phyloP scores from a whole-genome alignment of 495 filamentous ascomycete genomes.

The Neurospora sp. region DNA sequence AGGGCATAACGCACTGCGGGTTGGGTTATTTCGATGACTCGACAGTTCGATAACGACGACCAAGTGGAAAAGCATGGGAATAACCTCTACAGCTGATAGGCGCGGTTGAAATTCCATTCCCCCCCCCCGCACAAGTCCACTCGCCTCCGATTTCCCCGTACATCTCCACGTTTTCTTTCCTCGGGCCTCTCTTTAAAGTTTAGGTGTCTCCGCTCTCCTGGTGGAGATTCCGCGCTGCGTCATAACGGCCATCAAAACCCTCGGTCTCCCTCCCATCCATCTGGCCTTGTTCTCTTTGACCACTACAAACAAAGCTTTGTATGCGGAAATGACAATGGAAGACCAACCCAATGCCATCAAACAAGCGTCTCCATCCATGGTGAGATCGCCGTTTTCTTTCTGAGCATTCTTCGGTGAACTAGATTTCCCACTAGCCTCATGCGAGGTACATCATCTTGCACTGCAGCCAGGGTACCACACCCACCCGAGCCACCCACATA shows the following conservation, averaged over 20 bases:
- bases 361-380: background rate
- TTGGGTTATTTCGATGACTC: background rate
- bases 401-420: background rate
- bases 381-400: background rate
- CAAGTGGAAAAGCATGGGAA: background rate
- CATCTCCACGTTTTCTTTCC: background rate
- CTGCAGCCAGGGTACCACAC: background rate
- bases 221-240: background rate
- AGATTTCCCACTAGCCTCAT: background rate
- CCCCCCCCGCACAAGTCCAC: background rate
- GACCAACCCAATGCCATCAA: background rate
- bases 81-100: background rate
- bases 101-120: background rate
- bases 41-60: background rate
- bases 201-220: background rate
- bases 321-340: background rate
- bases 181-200: background rate
- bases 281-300: background rate
- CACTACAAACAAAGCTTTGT: background rate
- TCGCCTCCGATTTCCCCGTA: background rate
- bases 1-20: background rate
- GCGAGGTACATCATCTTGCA: background rate
- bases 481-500: background rate
- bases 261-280: background rate
- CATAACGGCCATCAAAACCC: background rate